Percentiles rank a stretch among this genome's conserved stretches.
These are phyloP conservation scores for Botrytis paeoniae DNA, from an alignment of 2,329 filamentous ascomycete species.

Conservation along the genomic window DNA sequence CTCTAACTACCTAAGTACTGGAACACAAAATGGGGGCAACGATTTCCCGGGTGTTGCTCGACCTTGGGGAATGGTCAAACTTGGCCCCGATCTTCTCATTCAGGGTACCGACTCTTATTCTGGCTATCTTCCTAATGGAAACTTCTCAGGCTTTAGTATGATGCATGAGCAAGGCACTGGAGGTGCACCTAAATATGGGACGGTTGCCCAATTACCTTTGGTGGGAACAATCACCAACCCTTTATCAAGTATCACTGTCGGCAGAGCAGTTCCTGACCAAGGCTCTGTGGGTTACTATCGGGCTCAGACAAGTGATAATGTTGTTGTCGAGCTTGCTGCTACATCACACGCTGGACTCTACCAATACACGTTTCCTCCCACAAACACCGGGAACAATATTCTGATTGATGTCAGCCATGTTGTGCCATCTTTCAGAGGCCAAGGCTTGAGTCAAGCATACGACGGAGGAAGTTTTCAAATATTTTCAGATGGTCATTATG, in stretches of 20 bases:
- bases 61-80: constrained; percentile 46
- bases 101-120: constrained; percentile 51
- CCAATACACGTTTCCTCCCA: constrained; percentile 55
- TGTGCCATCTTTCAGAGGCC: constrained; percentile 58
- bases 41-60: constrained; percentile 45
- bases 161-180: constrained; percentile 67
- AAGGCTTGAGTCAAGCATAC: constrained; percentile 61
- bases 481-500: constrained; percentile 31
- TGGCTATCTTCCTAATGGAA: constrained; percentile 49
- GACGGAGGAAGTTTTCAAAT: constrained; percentile 57
- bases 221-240: constrained; percentile 51
- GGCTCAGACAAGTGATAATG: constrained; percentile 52
- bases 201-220: constrained; percentile 58
- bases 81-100: constrained; percentile 43
- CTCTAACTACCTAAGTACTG: constrained; percentile 25
- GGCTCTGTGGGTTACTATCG: constrained; percentile 61
- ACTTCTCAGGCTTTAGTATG: constrained; percentile 59
- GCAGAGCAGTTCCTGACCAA: constrained; percentile 49
- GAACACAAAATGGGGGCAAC: constrained; percentile 46
- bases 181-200: constrained; percentile 67
- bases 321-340: constrained; percentile 56
- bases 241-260: constrained; percentile 53
- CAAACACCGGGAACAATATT: constrained; percentile 22
- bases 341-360: constrained; percentile 57
- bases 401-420: constrained; percentile 46